phyloP scores from a whole-genome alignment of 1,139 yeast genomes.

The Candida labiduridarum region DNA sequence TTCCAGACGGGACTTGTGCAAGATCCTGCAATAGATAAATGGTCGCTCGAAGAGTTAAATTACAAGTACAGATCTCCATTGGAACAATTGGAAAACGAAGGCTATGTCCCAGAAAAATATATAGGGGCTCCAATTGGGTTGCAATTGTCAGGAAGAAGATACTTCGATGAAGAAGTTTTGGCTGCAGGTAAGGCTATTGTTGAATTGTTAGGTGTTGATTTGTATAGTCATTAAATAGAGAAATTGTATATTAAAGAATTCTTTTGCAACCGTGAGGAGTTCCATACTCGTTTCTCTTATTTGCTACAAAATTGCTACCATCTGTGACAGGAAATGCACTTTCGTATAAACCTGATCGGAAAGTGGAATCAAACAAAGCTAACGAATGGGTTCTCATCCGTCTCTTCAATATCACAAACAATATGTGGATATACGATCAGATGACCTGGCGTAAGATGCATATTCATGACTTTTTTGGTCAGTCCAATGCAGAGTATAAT shows the following conservation, averaged over 20 bases:
- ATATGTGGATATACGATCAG: too few species aligned
- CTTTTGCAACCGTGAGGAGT: too few species aligned
- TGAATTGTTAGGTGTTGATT: constrained; percentile 27
- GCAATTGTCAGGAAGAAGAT: constrained; percentile 43
- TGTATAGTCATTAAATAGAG: constrained; percentile 13
- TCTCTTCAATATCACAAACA: too few species aligned
- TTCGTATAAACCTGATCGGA: too few species aligned
- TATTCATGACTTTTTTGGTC: neutral
- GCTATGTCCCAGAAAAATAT: constrained; percentile 35
- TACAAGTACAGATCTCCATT: constrained; percentile 42
- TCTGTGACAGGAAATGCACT: too few species aligned
- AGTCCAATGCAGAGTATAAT: neutral
- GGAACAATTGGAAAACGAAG: constrained; percentile 43
- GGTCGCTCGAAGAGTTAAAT: constrained; percentile 36
- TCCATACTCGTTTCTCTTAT: too few species aligned
- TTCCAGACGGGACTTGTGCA: constrained; percentile 65
- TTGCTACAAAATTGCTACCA: too few species aligned
- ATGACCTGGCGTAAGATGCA: neutral
- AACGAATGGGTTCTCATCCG: too few species aligned
- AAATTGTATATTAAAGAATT: too few species aligned
- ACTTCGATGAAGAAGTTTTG: constrained; percentile 43
- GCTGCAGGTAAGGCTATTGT: constrained; percentile 42
- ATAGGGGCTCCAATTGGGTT: constrained; percentile 45
- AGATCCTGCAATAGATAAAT: constrained; percentile 50
- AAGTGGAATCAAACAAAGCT: too few species aligned